phyloP scores from a whole-genome alignment of 2,329 filamentous ascomycete genomes.

The Fusarium decemcellulare region DNA sequence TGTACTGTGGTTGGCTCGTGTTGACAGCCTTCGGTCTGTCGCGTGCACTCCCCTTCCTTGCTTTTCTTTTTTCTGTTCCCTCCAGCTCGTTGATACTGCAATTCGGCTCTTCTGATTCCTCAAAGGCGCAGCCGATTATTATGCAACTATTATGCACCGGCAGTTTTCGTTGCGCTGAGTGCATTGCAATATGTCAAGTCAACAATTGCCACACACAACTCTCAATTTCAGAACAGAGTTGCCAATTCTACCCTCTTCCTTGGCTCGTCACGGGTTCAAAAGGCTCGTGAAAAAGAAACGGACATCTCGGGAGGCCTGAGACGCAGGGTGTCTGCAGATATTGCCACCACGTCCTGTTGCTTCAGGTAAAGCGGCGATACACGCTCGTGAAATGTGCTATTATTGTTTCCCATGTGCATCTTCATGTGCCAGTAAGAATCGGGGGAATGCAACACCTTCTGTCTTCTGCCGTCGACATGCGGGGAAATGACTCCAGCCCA shows the following conservation, averaged over 20 bases:
- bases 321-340: background rate
- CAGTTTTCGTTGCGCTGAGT: no score
- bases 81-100: background rate
- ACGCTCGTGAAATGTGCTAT: slow-evolving; percentile 13
- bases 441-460: slow-evolving; percentile 11
- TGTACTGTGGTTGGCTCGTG: slow-evolving; percentile 26
- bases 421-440: slow-evolving; percentile 29
- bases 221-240: background rate
- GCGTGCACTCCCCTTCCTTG: slow-evolving; percentile 16
- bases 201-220: background rate
- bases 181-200: no score
- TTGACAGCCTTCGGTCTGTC: slow-evolving; percentile 25
- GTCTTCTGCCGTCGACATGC: slow-evolving; percentile 8
- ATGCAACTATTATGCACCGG: no score
- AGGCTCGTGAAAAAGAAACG: background rate
- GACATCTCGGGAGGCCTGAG: slow-evolving; percentile 4
- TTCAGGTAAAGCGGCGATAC: slow-evolving; percentile 22
- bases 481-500: slow-evolving; percentile 15
- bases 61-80: background rate
- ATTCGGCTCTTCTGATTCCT: background rate
- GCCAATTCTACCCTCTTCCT: background rate
- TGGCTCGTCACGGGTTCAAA: background rate
- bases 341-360: slow-evolving; percentile 8
- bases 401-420: slow-evolving; percentile 20
- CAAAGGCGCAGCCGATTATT: no score